Conservation (phyloP, 1,284 basidiomycete species). For the Rhodotorula mucilaginosa region DNA sequence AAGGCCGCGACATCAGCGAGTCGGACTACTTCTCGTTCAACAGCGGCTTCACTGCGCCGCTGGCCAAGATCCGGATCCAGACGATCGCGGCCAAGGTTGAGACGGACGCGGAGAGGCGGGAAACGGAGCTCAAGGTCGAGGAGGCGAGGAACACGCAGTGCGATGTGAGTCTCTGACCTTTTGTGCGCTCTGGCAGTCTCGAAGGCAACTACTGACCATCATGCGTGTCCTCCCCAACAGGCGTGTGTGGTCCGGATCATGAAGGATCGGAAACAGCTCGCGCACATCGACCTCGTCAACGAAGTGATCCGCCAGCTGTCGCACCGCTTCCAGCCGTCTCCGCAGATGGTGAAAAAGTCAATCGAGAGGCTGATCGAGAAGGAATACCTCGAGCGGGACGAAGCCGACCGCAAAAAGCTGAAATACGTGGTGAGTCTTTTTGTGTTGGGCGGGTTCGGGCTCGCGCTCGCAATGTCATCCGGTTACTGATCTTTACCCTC, state of each 20-base stretch:
- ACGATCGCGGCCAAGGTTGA: constrained; percentile 86
- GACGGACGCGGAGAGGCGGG: constrained; percentile 78
- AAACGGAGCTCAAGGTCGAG: constrained; percentile 85
- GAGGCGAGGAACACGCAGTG: constrained; percentile 88
- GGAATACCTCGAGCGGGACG: constrained; percentile 46
- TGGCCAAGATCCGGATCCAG: constrained; percentile 91
- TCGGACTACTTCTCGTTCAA: constrained; percentile 90
- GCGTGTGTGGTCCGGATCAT: constrained; percentile 96
- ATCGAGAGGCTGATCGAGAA: constrained; percentile 89
- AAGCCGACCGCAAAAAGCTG: constrained; percentile 42
- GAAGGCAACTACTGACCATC: not conserved
- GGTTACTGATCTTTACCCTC: too few species aligned
- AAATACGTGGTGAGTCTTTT: constrained; percentile 44
- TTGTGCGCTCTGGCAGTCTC: not conserved
- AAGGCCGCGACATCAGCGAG: constrained; percentile 72
- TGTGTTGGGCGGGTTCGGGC: too few species aligned
- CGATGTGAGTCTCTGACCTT: constrained; percentile 62
- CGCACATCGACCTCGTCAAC: constrained; percentile 83
- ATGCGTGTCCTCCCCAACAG: constrained; percentile 52
- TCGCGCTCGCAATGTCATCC: too few species aligned
- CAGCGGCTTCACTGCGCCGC: constrained; percentile 67
- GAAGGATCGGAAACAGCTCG: constrained; percentile 91
- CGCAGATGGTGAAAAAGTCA: constrained; percentile 84
- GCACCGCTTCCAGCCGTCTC: constrained; percentile 79
- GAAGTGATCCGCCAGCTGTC: constrained; percentile 86